These are phyloP conservation scores for Herpetomonas tarakana DNA, from an alignment of 208 protist genomes.

Conservation along the genomic window DNA sequence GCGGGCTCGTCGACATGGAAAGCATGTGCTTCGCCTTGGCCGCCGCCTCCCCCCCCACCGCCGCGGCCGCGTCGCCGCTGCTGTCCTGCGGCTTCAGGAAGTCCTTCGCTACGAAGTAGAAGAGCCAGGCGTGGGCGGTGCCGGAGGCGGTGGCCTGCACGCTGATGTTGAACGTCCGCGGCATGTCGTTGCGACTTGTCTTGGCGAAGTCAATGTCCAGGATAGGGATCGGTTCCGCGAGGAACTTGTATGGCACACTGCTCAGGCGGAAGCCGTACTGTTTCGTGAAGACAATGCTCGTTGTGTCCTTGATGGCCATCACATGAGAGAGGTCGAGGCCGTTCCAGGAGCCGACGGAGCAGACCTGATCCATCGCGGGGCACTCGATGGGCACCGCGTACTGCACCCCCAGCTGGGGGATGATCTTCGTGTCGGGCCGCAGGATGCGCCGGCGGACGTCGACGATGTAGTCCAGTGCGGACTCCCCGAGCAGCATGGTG, in stretches of 20 bases:
- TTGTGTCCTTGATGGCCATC: slow-evolving; percentile 88
- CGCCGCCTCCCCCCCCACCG: no score
- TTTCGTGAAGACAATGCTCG: slow-evolving; percentile 91
- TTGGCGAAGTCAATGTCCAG: slow-evolving; percentile 82
- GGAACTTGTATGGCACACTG: slow-evolving; percentile 64
- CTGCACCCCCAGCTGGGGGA: slow-evolving; percentile 84
- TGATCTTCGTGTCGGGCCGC: slow-evolving; percentile 55
- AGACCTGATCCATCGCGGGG: slow-evolving; percentile 65
- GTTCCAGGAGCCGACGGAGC: slow-evolving; percentile 73
- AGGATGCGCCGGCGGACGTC: slow-evolving; percentile 80
- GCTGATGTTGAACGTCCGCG: slow-evolving; percentile 15
- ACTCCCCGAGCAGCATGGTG: slow-evolving; percentile 91
- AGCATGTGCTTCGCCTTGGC: slow-evolving; percentile 17
- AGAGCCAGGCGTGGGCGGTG: slow-evolving; percentile 84
- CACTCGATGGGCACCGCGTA: slow-evolving; percentile 91
- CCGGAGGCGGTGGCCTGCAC: slow-evolving; percentile 53
- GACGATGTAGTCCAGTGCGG: slow-evolving; percentile 88
- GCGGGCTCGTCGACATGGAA: slow-evolving; percentile 82
- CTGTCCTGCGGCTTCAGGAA: slow-evolving; percentile 17
- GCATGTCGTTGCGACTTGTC: slow-evolving; percentile 28
- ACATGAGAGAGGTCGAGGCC: slow-evolving; percentile 81
- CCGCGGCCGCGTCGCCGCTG: slow-evolving; percentile 10
- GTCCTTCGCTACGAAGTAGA: slow-evolving; percentile 65
- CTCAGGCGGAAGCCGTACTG: slow-evolving; percentile 93
- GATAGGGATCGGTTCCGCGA: slow-evolving; percentile 71